These are phyloP conservation scores for Chlamydomonas sphaeroides DNA, from an alignment of 139 green algal genomes.

Conservation along the genomic window DNA sequence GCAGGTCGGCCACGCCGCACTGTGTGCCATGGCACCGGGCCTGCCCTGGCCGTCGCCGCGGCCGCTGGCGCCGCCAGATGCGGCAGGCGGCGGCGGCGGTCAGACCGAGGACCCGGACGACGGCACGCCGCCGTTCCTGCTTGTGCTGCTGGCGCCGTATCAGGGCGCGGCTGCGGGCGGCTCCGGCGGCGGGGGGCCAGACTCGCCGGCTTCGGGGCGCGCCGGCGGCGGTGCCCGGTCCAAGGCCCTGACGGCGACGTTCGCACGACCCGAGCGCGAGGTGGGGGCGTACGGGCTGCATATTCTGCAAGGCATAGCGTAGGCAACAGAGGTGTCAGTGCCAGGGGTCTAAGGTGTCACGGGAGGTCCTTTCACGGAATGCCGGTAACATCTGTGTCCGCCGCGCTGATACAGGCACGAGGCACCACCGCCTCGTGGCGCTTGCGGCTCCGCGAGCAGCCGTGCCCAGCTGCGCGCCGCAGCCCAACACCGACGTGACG, in stretches of 20 bases:
- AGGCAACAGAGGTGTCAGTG: no score
- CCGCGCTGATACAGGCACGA: no score
- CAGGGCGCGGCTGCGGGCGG: background rate
- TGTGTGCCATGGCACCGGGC: background rate
- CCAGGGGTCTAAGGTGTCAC: no score
- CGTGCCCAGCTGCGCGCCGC: no score
- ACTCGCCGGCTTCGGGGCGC: background rate
- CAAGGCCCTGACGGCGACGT: background rate
- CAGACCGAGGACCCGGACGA: background rate
- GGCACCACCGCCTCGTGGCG: no score
- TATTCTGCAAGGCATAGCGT: no score
- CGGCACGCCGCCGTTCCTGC: background rate
- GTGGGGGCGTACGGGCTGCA: no score
- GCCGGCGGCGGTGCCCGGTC: background rate
- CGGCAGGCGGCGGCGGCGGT: no score
- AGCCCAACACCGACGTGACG: no score
- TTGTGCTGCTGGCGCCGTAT: conserved; percentile 13
- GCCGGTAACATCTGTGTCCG: no score
- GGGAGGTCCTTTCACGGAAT: no score
- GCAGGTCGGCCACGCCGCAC: background rate
- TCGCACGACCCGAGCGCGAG: background rate
- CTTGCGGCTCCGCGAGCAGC: no score
- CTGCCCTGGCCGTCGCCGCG: background rate
- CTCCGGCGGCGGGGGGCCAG: background rate
- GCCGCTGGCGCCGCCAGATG: background rate